phyloP scores from a whole-genome alignment of 2,329 filamentous ascomycete species.

The Teratosphaeria gauchensis region DNA sequence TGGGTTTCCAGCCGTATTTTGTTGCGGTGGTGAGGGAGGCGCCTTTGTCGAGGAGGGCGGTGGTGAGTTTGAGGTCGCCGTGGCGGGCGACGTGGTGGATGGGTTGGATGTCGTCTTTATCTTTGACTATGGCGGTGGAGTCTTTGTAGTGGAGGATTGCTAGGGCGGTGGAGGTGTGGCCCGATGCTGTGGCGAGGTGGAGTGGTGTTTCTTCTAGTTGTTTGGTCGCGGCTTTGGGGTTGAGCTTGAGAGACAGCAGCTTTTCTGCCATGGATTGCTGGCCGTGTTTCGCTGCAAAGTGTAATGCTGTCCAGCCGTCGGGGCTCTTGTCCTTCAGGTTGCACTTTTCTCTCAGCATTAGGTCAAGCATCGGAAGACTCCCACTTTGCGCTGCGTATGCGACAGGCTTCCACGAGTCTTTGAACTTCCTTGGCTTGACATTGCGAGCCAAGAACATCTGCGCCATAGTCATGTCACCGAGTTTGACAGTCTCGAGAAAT shows the following conservation, averaged over 20 bases:
- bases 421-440: slow-evolving; percentile 13
- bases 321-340: slow-evolving; percentile 10
- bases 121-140: slow-evolving; percentile 7
- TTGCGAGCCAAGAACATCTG: slow-evolving; percentile 8
- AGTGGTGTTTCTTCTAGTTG: slow-evolving; percentile 8
- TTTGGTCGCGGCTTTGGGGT: slow-evolving; percentile 11
- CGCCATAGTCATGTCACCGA: slow-evolving; percentile 8
- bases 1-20: slow-evolving; percentile 12
- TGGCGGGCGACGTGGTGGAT: slow-evolving; percentile 12
- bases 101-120: slow-evolving; percentile 9
- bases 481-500: slow-evolving; percentile 7
- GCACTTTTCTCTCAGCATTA: slow-evolving; percentile 7
- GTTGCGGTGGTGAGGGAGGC: slow-evolving; percentile 7
- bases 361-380: slow-evolving; percentile 11
- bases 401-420: slow-evolving; percentile 10
- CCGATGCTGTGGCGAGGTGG: slow-evolving; percentile 8
- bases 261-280: slow-evolving; percentile 10
- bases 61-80: slow-evolving; percentile 7
- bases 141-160: slow-evolving; percentile 9
- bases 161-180: slow-evolving; percentile 4
- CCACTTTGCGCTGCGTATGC: slow-evolving; percentile 12
- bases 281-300: slow-evolving; percentile 9
- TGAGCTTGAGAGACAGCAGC: slow-evolving; percentile 6
- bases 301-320: slow-evolving; percentile 10
- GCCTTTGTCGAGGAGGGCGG: slow-evolving; percentile 7